Percentiles rank a stretch among this genome's conserved stretches.
Evolutionary conservation across 2,329 filamentous ascomycete genomes (phyloP).

Genomic region (Sporothrix phasma): DNA sequence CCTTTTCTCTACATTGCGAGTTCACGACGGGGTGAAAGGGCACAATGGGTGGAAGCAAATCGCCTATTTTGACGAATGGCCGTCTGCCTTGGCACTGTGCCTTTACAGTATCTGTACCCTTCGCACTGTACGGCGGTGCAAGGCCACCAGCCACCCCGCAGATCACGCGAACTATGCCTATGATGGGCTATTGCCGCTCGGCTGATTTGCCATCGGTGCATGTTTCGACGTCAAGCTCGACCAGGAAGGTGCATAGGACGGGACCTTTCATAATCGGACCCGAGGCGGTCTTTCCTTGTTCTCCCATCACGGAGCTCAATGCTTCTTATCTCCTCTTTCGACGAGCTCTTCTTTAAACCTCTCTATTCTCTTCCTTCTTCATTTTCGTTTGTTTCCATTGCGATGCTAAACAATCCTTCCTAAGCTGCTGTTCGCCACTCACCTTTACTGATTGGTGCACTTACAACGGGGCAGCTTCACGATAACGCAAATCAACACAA

Average conservation of each 20-base stretch:
- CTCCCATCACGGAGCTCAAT: neutral
- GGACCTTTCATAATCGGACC: neutral
- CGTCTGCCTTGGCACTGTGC: neutral
- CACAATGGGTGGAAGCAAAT: neutral
- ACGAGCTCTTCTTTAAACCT: neutral
- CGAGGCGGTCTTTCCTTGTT: neutral
- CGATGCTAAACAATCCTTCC: neutral
- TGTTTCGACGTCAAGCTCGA: slow-evolving; percentile 13
- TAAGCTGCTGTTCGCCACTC: neutral
- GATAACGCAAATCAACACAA: neutral
- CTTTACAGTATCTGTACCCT: neutral
- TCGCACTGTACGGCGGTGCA: neutral
- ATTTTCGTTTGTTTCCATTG: neutral
- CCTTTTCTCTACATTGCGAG: neutral
- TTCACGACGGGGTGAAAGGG: neutral
- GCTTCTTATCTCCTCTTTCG: neutral
- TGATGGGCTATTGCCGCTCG: neutral
- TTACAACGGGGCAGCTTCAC: neutral
- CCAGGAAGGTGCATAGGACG: slow-evolving; percentile 11
- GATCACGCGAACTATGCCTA: slow-evolving; percentile 8
- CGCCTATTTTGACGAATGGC: neutral
- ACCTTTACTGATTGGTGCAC: neutral
- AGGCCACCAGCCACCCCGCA: neutral
- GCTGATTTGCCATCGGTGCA: slow-evolving; percentile 10
- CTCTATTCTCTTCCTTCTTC: neutral